Evolutionary conservation across 2,329 filamentous ascomycete genomes (phyloP).

Genomic region (Fusarium cicatricum): DNA sequence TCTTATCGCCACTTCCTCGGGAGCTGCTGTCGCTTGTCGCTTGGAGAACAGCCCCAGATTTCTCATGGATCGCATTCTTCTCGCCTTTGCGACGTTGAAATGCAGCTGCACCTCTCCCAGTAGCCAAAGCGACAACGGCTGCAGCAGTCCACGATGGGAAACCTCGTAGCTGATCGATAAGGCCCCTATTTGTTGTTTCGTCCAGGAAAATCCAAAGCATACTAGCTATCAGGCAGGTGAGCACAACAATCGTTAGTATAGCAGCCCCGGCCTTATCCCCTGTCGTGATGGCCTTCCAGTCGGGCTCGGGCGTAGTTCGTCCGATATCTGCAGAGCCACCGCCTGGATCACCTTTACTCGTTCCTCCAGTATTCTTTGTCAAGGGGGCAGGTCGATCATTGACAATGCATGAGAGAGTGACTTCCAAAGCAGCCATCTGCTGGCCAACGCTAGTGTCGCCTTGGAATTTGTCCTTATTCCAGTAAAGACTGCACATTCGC

Average conservation of each 20-base stretch:
- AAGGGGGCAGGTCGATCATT: slow-evolving; percentile 52
- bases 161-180: slow-evolving; percentile 45
- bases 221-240: slow-evolving; percentile 64
- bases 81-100: slow-evolving; percentile 30
- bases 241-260: slow-evolving; percentile 66
- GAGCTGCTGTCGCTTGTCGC: slow-evolving; percentile 33
- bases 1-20: slow-evolving; percentile 30
- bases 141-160: slow-evolving; percentile 34
- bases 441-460: slow-evolving; percentile 70
- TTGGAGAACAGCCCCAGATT: slow-evolving; percentile 19
- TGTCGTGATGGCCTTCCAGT: slow-evolving; percentile 51
- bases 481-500: slow-evolving; percentile 67
- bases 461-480: slow-evolving; percentile 66
- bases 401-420: slow-evolving; percentile 69
- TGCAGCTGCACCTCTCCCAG: slow-evolving; percentile 35
- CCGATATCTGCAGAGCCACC: slow-evolving; percentile 58
- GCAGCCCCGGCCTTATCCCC: slow-evolving; percentile 75
- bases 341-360: slow-evolving; percentile 56
- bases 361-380: slow-evolving; percentile 65
- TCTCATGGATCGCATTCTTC: slow-evolving; percentile 34
- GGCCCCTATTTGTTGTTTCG: slow-evolving; percentile 51
- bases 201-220: slow-evolving; percentile 59
- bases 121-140: slow-evolving; percentile 32
- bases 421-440: slow-evolving; percentile 74
- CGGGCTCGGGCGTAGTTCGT: slow-evolving; percentile 43